These are phyloP conservation scores for Lichina pygmaea DNA, from an alignment of 495 filamentous ascomycete species.

Conservation along the genomic window DNA sequence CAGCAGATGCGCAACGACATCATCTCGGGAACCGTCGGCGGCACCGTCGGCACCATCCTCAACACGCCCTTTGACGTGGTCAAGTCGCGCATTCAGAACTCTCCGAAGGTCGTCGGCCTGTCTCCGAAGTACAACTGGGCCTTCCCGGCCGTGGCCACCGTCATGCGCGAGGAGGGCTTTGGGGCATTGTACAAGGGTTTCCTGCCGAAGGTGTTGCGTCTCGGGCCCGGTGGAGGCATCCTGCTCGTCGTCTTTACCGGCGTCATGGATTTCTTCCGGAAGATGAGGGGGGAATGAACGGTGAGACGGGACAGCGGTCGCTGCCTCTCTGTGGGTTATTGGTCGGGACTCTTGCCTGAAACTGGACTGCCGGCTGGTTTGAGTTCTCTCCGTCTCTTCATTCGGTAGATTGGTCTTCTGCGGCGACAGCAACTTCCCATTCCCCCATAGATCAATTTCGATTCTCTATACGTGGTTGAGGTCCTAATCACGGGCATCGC, in stretches of 20 bases:
- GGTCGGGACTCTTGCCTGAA: background rate
- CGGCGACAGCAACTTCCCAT: no score
- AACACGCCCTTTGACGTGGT: conserved; percentile 97
- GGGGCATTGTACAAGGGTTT: conserved; percentile 90
- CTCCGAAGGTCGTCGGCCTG: conserved; percentile 46
- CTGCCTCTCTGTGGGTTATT: background rate
- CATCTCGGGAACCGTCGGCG: conserved; percentile 62
- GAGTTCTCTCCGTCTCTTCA: no score
- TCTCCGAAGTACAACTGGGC: conserved; percentile 96
- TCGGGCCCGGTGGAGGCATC: conserved; percentile 78
- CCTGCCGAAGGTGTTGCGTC: conserved; percentile 72
- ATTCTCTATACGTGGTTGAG: no score
- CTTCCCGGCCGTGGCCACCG: conserved; percentile 54
- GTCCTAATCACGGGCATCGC: no score
- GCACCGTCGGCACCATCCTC: conserved; percentile 73
- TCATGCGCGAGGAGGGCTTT: conserved; percentile 86
- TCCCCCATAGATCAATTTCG: no score
- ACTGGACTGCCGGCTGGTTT: background rate
- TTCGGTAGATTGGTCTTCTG: no score
- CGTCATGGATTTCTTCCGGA: conserved; percentile 75
- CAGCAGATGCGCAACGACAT: conserved; percentile 66
- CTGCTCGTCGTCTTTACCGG: conserved; percentile 78
- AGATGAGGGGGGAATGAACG: conserved; percentile 3
- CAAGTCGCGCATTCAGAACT: conserved; percentile 93
- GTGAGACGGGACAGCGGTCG: no score